Percentiles rank a stretch among this genome's conserved stretches.
phyloP scores from a whole-genome alignment of 2,329 filamentous ascomycete genomes.

The Diplodia sapinea region DNA sequence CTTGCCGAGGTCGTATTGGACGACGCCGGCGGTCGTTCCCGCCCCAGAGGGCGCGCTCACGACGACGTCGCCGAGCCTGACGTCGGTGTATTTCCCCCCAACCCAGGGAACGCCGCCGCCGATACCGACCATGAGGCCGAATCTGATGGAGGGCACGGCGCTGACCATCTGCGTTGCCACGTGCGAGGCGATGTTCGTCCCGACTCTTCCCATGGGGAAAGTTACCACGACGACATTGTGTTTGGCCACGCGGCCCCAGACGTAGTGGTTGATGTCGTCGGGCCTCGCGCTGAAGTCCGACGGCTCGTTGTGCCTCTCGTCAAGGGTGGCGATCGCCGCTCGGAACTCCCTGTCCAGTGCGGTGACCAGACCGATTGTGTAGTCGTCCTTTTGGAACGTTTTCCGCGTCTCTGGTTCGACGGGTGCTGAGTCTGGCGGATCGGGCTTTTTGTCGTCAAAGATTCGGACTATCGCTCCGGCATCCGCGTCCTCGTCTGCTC shows the following conservation, averaged over 20 bases:
- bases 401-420: no score
- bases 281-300: not conserved
- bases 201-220: not conserved
- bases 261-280: not conserved
- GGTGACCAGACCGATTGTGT: no score
- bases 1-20: not conserved
- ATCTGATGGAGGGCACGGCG: not conserved
- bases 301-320: not conserved
- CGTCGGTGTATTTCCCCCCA: not conserved
- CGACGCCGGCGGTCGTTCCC: not conserved
- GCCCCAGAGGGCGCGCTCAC: not conserved
- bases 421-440: no score
- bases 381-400: no score
- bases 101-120: not conserved
- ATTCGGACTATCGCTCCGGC: no score
- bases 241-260: not conserved
- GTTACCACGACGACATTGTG: not conserved
- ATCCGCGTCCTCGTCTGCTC: no score
- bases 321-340: no score
- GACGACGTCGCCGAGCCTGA: not conserved
- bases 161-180: not conserved
- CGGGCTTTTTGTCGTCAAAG: no score
- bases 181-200: not conserved
- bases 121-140: not conserved
- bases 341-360: no score